Conservation (phyloP, 2,329 filamentous ascomycete species). For the Colletotrichum sublineola region DNA sequence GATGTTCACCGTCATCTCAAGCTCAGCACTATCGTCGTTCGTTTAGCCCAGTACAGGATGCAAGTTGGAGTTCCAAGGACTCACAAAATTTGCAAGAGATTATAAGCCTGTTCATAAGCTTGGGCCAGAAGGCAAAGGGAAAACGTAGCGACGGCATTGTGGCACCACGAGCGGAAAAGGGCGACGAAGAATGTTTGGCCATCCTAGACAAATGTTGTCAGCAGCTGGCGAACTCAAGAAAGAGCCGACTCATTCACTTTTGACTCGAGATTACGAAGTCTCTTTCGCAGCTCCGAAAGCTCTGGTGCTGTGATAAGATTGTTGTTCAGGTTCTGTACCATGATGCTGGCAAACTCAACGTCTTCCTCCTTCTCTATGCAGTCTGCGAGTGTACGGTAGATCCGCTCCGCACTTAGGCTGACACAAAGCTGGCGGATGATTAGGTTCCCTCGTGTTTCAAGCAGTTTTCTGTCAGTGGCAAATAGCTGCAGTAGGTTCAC, state of each 20-base stretch:
- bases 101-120: conserved; percentile 97
- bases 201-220: conserved; percentile 68
- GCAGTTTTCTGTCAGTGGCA: conserved; percentile 89
- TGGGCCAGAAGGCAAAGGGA: conserved; percentile 95
- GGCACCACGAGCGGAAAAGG: conserved; percentile 96
- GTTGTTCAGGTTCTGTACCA: conserved; percentile 99
- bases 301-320: conserved; percentile 98
- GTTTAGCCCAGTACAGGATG: background rate
- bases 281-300: conserved; percentile 88
- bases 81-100: conserved; percentile 94
- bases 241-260: conserved; percentile 64
- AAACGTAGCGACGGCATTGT: conserved; percentile 98
- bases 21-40: conserved; percentile 77
- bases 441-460: conserved; percentile 93
- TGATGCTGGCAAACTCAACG: conserved; percentile 98
- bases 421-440: conserved; percentile 97
- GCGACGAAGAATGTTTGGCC: conserved; percentile 96
- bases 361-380: conserved; percentile 98
- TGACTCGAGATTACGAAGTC: conserved; percentile 89
- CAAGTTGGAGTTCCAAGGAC: conserved; percentile 47
- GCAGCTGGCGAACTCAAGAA: background rate
- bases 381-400: conserved; percentile 94
- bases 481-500: conserved; percentile 95
- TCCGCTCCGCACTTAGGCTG: conserved; percentile 92
- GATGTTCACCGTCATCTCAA: conserved; percentile 99